Conservation (phyloP, 106 monocot genomes). For the Vanilla planifolia region DNA sequence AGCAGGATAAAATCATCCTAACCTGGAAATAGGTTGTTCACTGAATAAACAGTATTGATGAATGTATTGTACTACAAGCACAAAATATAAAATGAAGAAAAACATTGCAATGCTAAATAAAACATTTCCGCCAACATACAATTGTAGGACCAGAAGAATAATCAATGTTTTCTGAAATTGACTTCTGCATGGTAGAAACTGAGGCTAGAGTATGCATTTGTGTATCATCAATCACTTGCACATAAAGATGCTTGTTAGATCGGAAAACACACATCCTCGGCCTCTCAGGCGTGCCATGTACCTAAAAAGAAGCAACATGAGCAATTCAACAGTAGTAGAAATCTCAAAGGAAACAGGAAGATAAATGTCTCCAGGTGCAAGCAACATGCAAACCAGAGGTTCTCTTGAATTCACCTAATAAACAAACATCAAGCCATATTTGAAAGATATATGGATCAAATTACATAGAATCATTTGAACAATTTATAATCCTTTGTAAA, state of each 20-base stretch:
- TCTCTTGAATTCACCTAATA: too few relatives aligned
- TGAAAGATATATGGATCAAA: too few relatives aligned
- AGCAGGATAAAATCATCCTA: too few relatives aligned
- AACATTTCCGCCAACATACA: conserved; percentile 31
- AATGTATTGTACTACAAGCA: too few relatives aligned
- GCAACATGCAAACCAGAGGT: neutral
- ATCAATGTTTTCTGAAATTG: conserved; percentile 45
- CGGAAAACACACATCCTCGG: conserved; percentile 83
- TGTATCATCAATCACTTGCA: conserved; percentile 90
- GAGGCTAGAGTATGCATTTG: conserved; percentile 88
- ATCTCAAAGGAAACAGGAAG: neutral
- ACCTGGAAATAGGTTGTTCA: too few relatives aligned
- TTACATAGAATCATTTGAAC: too few relatives aligned
- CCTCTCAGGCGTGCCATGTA: conserved; percentile 91
- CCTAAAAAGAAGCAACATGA: conserved; percentile 27
- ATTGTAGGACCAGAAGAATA: conserved; percentile 76
- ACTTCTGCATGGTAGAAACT: conserved; percentile 91
- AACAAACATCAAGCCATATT: too few relatives aligned
- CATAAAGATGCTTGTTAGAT: conserved; percentile 91
- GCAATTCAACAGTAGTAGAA: neutral
- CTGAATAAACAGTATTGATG: too few relatives aligned
- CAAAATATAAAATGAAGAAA: conserved; percentile 3
- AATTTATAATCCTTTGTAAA: too few relatives aligned
- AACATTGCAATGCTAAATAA: neutral
- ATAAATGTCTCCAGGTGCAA: neutral